Evolutionary conservation across 2,329 filamentous ascomycete genomes (phyloP).

Genomic region (Fusarium guadeloupense): DNA sequence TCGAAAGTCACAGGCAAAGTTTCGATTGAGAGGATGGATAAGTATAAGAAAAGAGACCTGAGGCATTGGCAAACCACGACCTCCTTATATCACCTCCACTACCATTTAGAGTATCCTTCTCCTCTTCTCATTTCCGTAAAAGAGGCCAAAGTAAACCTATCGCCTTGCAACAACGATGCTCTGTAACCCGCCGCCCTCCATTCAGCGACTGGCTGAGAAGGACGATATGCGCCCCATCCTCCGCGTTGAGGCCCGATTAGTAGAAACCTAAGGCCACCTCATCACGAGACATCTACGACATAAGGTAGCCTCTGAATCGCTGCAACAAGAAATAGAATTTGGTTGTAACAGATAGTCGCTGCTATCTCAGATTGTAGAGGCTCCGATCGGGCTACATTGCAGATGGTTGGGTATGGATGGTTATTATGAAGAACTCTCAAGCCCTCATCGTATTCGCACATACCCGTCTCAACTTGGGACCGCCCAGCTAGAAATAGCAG

Average conservation of each 20-base stretch:
- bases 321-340: background rate
- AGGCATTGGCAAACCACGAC: conserved; percentile 34
- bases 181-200: conserved; percentile 31
- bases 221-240: conserved; percentile 29
- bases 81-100: conserved; percentile 31
- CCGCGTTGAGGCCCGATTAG: conserved; percentile 36
- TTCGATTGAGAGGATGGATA: background rate
- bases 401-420: background rate
- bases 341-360: background rate
- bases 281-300: conserved; percentile 20
- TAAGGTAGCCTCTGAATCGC: background rate
- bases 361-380: background rate
- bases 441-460: conserved; percentile 22
- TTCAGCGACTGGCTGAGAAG: conserved; percentile 29
- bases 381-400: background rate
- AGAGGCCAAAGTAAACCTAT: conserved; percentile 21
- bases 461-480: conserved; percentile 29
- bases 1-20: conserved; percentile 5
- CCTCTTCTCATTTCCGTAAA: conserved; percentile 22
- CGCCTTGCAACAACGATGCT: conserved; percentile 29
- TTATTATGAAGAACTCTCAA: background rate
- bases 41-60: conserved; percentile 4
- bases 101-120: conserved; percentile 22
- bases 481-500: conserved; percentile 16
- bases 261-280: conserved; percentile 21